A percentile compares a stretch with the other conserved stretches of the same genome.
Conservation (phyloP, 352 stramenopile species). For the Phytophthora podocarpi region DNA sequence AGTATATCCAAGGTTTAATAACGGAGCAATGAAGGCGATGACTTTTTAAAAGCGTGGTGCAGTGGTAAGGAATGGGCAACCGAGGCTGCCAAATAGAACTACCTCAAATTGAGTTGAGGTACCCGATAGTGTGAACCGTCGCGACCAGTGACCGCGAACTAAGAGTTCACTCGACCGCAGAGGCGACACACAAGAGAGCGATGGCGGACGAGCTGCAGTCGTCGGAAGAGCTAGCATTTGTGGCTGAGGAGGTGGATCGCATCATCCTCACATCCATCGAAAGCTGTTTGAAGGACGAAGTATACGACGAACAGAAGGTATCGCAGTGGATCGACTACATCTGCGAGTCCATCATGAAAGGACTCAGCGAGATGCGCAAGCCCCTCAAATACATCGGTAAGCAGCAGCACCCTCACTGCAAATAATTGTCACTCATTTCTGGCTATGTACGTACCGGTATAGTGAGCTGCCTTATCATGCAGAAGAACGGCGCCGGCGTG, state of each 20-base stretch:
- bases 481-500: slow-evolving; percentile 93
- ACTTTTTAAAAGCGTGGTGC: too few relatives aligned
- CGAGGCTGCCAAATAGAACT: too few relatives aligned
- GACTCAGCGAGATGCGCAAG: slow-evolving; percentile 87
- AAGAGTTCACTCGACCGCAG: neutral
- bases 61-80: too few relatives aligned
- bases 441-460: neutral
- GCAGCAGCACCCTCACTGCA: neutral
- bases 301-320: slow-evolving; percentile 88
- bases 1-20: neutral
- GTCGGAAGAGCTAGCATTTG: slow-evolving; percentile 90
- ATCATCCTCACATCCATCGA: slow-evolving; percentile 87
- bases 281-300: slow-evolving; percentile 83
- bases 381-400: slow-evolving; percentile 92
- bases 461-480: slow-evolving; percentile 93
- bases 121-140: slow-evolving; percentile 28
- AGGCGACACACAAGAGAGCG: neutral
- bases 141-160: slow-evolving; percentile 27
- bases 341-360: slow-evolving; percentile 89
- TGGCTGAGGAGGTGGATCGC: slow-evolving; percentile 91
- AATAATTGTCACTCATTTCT: slow-evolving; percentile 1
- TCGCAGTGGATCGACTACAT: slow-evolving; percentile 92
- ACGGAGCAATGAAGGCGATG: neutral
- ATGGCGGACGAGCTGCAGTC: slow-evolving; percentile 90
- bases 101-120: neutral